Conservation (phyloP, 2,329 filamentous ascomycete genomes). For the Pseudophaeomoniella oleicola region DNA sequence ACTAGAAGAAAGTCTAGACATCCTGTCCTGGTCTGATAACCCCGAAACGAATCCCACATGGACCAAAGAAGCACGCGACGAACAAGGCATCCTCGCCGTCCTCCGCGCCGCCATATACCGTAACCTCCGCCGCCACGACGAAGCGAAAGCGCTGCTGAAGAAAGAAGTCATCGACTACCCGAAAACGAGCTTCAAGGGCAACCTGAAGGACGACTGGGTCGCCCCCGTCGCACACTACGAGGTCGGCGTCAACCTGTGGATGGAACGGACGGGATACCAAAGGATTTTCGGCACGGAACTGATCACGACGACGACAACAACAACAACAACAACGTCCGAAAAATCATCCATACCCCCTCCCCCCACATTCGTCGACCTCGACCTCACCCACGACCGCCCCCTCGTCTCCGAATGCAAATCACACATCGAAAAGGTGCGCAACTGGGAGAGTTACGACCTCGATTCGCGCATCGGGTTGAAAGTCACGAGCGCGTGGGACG, state of each 20-base stretch:
- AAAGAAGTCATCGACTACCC: conserved; percentile 48
- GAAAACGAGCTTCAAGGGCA: conserved; percentile 35
- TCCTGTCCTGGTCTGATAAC: conserved; percentile 52
- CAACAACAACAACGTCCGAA: conserved; percentile 14
- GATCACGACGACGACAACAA: not conserved
- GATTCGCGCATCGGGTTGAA: conserved; percentile 41
- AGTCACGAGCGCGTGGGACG: conserved; percentile 29
- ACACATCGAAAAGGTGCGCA: conserved; percentile 41
- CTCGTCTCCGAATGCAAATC: conserved; percentile 37
- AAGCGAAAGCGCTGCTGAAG: conserved; percentile 52
- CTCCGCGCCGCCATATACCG: conserved; percentile 52
- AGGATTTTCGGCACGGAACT: conserved; percentile 15
- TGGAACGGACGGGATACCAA: conserved; percentile 35
- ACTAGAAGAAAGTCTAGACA: conserved; percentile 46
- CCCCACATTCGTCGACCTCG: too few relatives aligned
- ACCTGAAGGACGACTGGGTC: conserved; percentile 40
- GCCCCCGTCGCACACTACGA: conserved; percentile 75
- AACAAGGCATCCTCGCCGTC: conserved; percentile 51
- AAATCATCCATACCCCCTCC: conserved; percentile 1
- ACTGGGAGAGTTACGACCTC: conserved; percentile 47
- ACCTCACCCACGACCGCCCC: conserved; percentile 17
- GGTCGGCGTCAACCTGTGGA: conserved; percentile 69
- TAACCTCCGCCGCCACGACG: conserved; percentile 44
- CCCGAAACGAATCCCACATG: conserved; percentile 31
- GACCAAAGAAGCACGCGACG: conserved; percentile 40